phyloP scores from a whole-genome alignment of 306 rosid genomes.

The Dryas drummondii region DNA sequence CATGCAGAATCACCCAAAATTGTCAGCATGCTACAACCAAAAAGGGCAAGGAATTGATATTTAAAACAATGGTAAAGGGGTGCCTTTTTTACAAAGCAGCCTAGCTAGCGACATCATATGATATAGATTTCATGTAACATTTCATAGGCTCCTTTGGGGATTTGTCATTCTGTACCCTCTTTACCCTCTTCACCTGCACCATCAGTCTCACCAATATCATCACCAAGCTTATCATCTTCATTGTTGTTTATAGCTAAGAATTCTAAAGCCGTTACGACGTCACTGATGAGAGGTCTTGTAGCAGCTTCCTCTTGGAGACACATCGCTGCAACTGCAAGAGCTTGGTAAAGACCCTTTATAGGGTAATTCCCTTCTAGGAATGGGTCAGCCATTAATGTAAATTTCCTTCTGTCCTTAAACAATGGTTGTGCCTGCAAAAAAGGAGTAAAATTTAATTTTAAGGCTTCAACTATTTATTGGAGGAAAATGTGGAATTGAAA shows the following conservation, averaged over 20 bases:
- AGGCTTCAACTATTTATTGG: not conserved
- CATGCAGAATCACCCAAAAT: not conserved
- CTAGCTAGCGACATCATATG: slow-evolving; percentile 10
- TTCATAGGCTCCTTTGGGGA: slow-evolving; percentile 20
- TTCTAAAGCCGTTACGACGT: slow-evolving; percentile 75
- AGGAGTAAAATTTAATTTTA: not conserved
- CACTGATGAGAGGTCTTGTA: slow-evolving; percentile 75
- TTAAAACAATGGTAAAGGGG: not conserved
- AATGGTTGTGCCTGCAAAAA: slow-evolving; percentile 76
- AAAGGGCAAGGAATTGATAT: not conserved
- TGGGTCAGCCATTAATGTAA: slow-evolving; percentile 61
- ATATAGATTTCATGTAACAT: slow-evolving; percentile 15
- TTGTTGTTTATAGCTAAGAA: slow-evolving; percentile 40
- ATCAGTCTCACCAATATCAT: slow-evolving; percentile 28
- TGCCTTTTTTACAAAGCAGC: slow-evolving; percentile 8
- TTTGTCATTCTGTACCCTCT: slow-evolving; percentile 5
- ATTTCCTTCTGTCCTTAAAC: slow-evolving; percentile 68
- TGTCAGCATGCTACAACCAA: not conserved
- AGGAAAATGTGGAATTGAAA: not conserved
- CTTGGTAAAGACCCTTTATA: slow-evolving; percentile 70
- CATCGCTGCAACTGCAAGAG: slow-evolving; percentile 94
- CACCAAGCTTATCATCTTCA: slow-evolving; percentile 27
- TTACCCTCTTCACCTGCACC: slow-evolving; percentile 5
- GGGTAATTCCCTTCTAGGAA: slow-evolving; percentile 64
- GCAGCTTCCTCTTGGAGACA: slow-evolving; percentile 78